These are phyloP conservation scores for Barnettozyma siamensis DNA, from an alignment of 805 yeast genomes.

Conservation along the genomic window DNA sequence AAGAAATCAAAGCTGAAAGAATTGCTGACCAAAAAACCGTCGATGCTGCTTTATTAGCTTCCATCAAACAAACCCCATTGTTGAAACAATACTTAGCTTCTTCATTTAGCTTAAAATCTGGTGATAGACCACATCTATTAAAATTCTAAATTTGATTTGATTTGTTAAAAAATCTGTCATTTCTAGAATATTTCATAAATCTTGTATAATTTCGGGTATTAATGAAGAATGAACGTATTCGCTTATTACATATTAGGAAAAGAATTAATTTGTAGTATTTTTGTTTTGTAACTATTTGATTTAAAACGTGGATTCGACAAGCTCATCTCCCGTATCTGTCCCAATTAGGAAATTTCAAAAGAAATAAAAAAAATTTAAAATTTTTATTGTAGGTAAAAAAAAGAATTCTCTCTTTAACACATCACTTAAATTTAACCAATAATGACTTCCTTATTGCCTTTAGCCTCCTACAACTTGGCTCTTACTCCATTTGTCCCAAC, in stretches of 20 bases:
- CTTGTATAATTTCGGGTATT: constrained; percentile 24
- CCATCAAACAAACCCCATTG: constrained; percentile 95
- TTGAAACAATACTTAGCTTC: constrained; percentile 95
- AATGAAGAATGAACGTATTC: constrained; percentile 17
- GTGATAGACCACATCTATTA: constrained; percentile 98
- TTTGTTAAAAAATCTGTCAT: constrained; percentile 3
- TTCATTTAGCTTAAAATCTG: constrained; percentile 93
- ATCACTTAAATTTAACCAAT: background rate
- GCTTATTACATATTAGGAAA: constrained; percentile 15
- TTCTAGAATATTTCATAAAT: constrained; percentile 7
- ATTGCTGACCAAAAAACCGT: constrained; percentile 95
- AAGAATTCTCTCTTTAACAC: background rate
- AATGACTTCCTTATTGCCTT: constrained; percentile 74
- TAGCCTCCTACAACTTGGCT: constrained; percentile 82
- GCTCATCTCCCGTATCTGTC: constrained; percentile 9
- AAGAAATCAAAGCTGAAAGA: constrained; percentile 90
- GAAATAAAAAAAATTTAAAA: constrained; percentile 12
- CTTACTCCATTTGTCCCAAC: constrained; percentile 83
- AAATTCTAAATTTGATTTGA: constrained; percentile 61
- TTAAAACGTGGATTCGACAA: too few species aligned
- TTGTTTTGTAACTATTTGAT: too few species aligned
- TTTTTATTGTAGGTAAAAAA: constrained; percentile 3
- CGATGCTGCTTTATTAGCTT: constrained; percentile 87
- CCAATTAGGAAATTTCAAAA: constrained; percentile 24
- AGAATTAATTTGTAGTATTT: constrained; percentile 4